Evolutionary conservation across 2,329 filamentous ascomycete species (phyloP).

Genomic region (Clarireedia hainanense): DNA sequence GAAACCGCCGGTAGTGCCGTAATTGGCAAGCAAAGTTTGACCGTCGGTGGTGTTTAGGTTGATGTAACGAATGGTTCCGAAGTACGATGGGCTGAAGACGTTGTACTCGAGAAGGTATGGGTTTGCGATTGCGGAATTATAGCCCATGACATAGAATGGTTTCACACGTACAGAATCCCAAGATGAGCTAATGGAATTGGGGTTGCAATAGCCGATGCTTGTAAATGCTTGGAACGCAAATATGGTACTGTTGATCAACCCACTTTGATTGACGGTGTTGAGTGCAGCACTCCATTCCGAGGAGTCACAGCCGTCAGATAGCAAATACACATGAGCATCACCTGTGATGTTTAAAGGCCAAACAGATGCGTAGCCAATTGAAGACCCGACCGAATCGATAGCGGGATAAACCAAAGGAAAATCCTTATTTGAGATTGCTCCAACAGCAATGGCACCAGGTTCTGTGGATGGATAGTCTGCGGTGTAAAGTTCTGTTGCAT

Average conservation of each 20-base stretch:
- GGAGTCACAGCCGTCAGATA: constrained; percentile 10
- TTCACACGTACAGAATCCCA: not conserved
- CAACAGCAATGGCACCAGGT: constrained; percentile 15
- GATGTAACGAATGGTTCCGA: constrained; percentile 10
- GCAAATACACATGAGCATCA: constrained; percentile 8
- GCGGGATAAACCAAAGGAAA: constrained; percentile 17
- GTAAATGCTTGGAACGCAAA: constrained; percentile 11
- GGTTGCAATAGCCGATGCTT: constrained; percentile 3
- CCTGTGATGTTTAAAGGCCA: constrained; percentile 12
- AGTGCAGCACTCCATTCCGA: constrained; percentile 11
- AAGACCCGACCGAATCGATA: constrained; percentile 9
- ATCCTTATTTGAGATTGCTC: constrained; percentile 13
- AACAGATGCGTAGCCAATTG: constrained; percentile 16
- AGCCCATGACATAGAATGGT: constrained; percentile 13
- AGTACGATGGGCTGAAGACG: constrained; percentile 11
- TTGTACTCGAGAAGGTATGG: constrained; percentile 15
- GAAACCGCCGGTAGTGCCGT: constrained; percentile 12
- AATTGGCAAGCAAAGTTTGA: constrained; percentile 10
- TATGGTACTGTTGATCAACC: constrained; percentile 12
- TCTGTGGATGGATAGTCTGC: constrained; percentile 12
- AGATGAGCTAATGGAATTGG: constrained; percentile 3
- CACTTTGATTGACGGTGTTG: constrained; percentile 5
- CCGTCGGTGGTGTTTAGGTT: constrained; percentile 11
- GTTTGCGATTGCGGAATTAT: constrained; percentile 10
- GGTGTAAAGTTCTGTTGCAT: constrained; percentile 9